Evolutionary conservation across 306 rosid genomes (phyloP).

Genomic region (Rosa rugosa): DNA sequence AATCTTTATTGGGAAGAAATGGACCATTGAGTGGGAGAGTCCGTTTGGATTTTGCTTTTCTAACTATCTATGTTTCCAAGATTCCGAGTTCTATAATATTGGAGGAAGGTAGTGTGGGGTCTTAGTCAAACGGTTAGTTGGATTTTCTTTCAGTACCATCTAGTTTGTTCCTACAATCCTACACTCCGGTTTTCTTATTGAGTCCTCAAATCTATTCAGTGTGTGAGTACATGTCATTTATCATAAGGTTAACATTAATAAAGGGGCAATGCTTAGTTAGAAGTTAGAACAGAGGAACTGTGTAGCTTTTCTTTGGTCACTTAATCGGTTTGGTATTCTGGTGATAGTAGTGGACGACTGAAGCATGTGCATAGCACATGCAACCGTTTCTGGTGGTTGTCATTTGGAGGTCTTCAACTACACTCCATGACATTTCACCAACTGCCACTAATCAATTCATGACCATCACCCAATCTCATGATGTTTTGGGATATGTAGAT

Average conservation of each 20-base stretch:
- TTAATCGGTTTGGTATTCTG: constrained; percentile 22
- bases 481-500: neutral
- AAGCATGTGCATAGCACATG: constrained; percentile 30
- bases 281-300: neutral
- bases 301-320: constrained; percentile 29
- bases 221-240: neutral
- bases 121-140: constrained; percentile 63
- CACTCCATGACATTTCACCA: constrained; percentile 37
- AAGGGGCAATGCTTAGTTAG: neutral
- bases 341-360: constrained; percentile 2
- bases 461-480: neutral
- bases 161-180: constrained; percentile 44
- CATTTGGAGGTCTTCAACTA: constrained; percentile 19
- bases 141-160: constrained; percentile 50
- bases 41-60: constrained; percentile 48
- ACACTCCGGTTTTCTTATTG: constrained; percentile 18
- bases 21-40: constrained; percentile 26
- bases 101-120: constrained; percentile 38
- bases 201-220: neutral
- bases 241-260: neutral
- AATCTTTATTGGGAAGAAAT: constrained; percentile 16
- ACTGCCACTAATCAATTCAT: constrained; percentile 3
- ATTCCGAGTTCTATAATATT: constrained; percentile 39
- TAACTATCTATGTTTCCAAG: constrained; percentile 33
- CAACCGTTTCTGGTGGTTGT: constrained; percentile 14